phyloP scores from a whole-genome alignment of 202 grass and related monocot species.

The Hordeum pubiflorum region DNA sequence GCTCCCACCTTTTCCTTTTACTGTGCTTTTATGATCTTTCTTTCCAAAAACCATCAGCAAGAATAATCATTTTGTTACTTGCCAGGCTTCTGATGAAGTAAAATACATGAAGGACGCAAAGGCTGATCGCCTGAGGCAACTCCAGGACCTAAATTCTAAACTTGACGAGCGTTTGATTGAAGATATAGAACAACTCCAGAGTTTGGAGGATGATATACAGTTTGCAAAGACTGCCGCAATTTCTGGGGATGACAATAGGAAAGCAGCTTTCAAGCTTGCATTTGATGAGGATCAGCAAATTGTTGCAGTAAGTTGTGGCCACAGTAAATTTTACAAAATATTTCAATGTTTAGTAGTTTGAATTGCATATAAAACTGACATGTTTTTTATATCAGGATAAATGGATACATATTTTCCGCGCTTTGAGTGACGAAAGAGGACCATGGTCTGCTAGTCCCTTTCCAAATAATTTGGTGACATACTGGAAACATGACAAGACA shows the following conservation, averaged over 20 bases:
- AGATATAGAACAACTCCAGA: slow-evolving; percentile 55
- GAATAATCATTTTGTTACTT: slow-evolving; percentile 11
- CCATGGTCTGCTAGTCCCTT: slow-evolving; percentile 91
- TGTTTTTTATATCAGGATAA: slow-evolving; percentile 61
- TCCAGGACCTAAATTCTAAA: slow-evolving; percentile 77
- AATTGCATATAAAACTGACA: slow-evolving; percentile 8
- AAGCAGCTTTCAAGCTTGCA: slow-evolving; percentile 70
- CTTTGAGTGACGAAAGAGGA: slow-evolving; percentile 84
- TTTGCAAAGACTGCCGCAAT: slow-evolving; percentile 62
- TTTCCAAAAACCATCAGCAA: slow-evolving; percentile 1
- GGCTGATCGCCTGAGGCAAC: slow-evolving; percentile 69
- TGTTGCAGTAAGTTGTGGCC: slow-evolving; percentile 60
- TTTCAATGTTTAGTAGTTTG: slow-evolving; percentile 16
- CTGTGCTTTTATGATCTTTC: neutral
- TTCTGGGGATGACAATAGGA: slow-evolving; percentile 77
- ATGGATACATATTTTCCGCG: slow-evolving; percentile 87
- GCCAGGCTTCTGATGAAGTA: slow-evolving; percentile 74
- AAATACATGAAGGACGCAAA: slow-evolving; percentile 67
- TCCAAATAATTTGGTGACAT: slow-evolving; percentile 63
- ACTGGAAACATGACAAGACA: slow-evolving; percentile 95
- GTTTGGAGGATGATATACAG: slow-evolving; percentile 84
- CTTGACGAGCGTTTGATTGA: slow-evolving; percentile 58
- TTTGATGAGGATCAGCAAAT: slow-evolving; percentile 96
- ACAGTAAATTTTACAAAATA: slow-evolving; percentile 23
- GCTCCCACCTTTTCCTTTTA: neutral